A percentile compares a stretch with the other conserved stretches of the same genome.
These are phyloP conservation scores for Salix koriyanagi DNA, from an alignment of 345 rosid genomes.

Conservation along the genomic window DNA sequence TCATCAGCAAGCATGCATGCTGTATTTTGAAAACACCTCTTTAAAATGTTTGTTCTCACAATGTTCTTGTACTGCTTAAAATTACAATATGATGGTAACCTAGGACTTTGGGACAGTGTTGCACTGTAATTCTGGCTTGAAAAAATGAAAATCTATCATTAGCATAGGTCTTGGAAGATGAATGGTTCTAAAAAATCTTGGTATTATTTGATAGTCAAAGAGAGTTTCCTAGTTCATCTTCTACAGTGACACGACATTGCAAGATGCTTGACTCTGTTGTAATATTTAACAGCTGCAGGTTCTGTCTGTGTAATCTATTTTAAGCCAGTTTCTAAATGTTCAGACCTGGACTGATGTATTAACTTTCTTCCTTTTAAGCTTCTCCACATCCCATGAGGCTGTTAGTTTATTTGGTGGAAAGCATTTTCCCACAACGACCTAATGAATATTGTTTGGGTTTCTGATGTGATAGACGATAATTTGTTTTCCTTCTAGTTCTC, in stretches of 20 bases:
- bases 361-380: neutral
- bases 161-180: neutral
- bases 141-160: neutral
- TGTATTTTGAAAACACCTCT: neutral
- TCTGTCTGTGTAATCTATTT: neutral
- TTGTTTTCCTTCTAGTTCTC: neutral
- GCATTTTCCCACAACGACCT: neutral
- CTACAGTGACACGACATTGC: neutral
- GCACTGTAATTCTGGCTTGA: neutral
- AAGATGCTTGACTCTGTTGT: neutral
- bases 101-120: neutral
- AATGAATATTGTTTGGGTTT: neutral
- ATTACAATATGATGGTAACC: neutral
- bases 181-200: neutral
- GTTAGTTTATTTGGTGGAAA: neutral
- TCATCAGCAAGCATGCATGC: neutral
- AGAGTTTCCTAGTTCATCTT: neutral
- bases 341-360: neutral
- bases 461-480: neutral
- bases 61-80: neutral
- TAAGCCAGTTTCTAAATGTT: neutral
- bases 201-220: neutral
- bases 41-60: neutral
- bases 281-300: neutral
- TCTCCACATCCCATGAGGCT: neutral